phyloP scores from a whole-genome alignment of 306 rosid species.

The Leucaena leucocephala region DNA sequence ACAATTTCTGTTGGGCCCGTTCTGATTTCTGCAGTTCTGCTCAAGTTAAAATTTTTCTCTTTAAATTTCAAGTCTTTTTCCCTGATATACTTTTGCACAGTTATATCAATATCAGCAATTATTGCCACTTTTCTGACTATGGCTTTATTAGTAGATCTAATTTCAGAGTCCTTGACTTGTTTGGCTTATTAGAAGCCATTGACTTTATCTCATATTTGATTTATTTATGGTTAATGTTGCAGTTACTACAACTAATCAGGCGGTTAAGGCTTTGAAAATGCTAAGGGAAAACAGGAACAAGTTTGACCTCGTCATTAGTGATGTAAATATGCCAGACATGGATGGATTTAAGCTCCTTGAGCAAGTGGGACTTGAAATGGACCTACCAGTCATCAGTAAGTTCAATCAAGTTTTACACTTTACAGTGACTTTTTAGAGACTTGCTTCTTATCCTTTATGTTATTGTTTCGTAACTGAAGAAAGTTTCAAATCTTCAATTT shows the following conservation, averaged over 20 bases:
- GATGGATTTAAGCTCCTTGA: constrained; percentile 94
- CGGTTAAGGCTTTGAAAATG: constrained; percentile 70
- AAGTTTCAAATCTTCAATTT: background rate
- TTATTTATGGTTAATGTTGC: constrained; percentile 19
- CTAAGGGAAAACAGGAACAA: constrained; percentile 66
- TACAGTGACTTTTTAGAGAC: background rate
- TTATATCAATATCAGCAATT: constrained; percentile 1
- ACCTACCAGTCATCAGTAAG: constrained; percentile 90
- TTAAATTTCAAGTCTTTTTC: background rate
- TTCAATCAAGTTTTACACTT: constrained; percentile 16
- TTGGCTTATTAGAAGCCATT: background rate
- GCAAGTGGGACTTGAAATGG: constrained; percentile 81
- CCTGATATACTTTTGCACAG: background rate
- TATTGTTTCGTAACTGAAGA: background rate
- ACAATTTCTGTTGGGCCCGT: background rate
- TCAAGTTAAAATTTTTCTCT: background rate
- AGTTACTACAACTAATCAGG: constrained; percentile 72
- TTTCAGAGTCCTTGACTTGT: constrained; percentile 8
- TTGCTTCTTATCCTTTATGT: background rate
- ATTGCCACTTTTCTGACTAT: background rate
- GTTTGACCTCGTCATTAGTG: constrained; percentile 82
- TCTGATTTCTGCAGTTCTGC: background rate
- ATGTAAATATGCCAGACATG: constrained; percentile 89
- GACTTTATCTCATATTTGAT: constrained; percentile 3
- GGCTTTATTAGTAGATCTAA: constrained; percentile 7